Evolutionary conservation across 1,139 yeast genomes (phyloP).

Genomic region (Suhomyces coccinellae): DNA sequence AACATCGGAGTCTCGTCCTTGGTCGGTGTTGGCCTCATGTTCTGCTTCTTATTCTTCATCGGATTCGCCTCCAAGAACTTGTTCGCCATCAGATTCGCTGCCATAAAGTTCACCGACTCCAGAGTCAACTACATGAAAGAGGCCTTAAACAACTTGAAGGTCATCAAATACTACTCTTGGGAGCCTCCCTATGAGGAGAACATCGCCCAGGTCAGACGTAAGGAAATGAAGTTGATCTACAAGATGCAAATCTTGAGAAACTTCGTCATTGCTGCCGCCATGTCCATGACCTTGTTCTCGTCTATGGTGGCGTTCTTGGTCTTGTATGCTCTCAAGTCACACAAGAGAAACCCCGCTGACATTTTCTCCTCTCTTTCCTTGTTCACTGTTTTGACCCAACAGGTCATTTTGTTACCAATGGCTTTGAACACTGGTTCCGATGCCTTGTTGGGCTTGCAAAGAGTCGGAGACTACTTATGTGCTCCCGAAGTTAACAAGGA

Average conservation of each 20-base stretch:
- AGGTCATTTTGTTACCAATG: constrained; percentile 66
- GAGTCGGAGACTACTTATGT: constrained; percentile 56
- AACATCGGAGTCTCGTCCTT: constrained; percentile 75
- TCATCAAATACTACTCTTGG: constrained; percentile 71
- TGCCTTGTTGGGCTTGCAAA: constrained; percentile 61
- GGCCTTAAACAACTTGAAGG: constrained; percentile 61
- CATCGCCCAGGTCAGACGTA: constrained; percentile 46
- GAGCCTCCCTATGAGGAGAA: constrained; percentile 56
- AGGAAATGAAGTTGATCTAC: constrained; percentile 51
- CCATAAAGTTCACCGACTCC: constrained; percentile 53
- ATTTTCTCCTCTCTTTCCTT: constrained; percentile 81
- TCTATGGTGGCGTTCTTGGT: constrained; percentile 76
- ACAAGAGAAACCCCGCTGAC: constrained; percentile 59
- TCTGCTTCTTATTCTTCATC: constrained; percentile 42
- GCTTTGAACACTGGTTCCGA: constrained; percentile 68
- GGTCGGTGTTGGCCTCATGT: constrained; percentile 54
- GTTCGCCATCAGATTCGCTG: constrained; percentile 42
- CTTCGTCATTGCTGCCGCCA: constrained; percentile 56
- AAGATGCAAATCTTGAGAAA: constrained; percentile 58
- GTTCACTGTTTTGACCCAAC: constrained; percentile 59
- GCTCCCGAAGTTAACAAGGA: constrained; percentile 27
- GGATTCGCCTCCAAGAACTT: constrained; percentile 36
- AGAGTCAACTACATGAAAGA: constrained; percentile 66
- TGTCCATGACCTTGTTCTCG: constrained; percentile 63
- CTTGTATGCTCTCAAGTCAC: constrained; percentile 49